A percentile compares a stretch with the other conserved stretches of the same genome.
Conservation (phyloP, 139 green algal species). For the Pleodorina starrii region DNA sequence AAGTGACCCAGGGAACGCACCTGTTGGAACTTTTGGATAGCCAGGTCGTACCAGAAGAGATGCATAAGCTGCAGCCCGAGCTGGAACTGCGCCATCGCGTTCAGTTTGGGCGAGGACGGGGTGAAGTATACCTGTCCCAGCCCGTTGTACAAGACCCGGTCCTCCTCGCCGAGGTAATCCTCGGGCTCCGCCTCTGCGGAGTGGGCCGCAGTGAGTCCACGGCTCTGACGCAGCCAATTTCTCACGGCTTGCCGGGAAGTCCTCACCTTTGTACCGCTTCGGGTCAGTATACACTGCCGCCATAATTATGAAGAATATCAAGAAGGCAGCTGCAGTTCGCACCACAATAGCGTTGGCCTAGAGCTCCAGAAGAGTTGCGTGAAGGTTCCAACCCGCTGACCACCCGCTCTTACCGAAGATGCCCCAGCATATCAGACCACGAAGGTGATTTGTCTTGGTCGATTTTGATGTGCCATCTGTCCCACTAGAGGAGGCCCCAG, state of each 20-base stretch:
- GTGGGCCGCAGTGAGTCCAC: too few species aligned
- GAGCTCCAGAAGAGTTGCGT: background rate
- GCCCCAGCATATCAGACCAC: slow-evolving; percentile 27
- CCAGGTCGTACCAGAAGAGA: slow-evolving; percentile 52
- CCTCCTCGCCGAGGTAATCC: slow-evolving; percentile 18
- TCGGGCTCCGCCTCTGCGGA: background rate
- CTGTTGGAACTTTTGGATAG: background rate
- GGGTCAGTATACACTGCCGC: slow-evolving; percentile 9
- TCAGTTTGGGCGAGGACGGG: background rate
- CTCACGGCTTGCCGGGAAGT: too few species aligned
- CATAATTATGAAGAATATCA: slow-evolving; percentile 46
- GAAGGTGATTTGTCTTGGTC: background rate
- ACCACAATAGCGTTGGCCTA: too few species aligned
- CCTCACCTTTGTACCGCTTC: slow-evolving; percentile 30
- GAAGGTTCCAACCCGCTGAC: background rate
- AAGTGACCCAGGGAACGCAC: background rate
- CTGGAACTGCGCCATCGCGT: slow-evolving; percentile 16
- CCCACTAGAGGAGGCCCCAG: background rate
- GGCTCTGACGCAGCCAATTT: too few species aligned
- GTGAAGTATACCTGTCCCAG: slow-evolving; percentile 26
- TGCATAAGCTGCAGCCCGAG: slow-evolving; percentile 40
- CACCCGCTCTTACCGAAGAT: slow-evolving; percentile 27
- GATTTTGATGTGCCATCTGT: background rate
- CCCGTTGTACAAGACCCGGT: background rate
- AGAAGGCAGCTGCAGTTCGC: background rate